Base-by-base conservation (phyloP, 352 stramenopile species). In the Thraustochytrium striatum region DNA sequence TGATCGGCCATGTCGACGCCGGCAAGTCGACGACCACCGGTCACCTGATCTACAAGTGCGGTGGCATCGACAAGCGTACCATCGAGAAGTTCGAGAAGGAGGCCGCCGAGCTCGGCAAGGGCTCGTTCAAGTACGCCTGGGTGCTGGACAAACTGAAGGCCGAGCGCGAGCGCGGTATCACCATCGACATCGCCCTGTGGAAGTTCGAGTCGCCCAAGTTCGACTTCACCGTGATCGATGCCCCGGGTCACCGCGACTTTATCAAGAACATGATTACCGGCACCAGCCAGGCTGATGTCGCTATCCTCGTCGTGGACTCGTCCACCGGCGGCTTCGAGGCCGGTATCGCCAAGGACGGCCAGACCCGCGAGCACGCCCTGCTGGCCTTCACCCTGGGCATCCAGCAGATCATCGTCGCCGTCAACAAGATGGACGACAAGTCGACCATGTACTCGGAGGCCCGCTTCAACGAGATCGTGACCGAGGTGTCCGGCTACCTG, bases 231-330 rank as follows among this genome's bases (percentile, higher is more conserved):
- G 89, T 99, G 70, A 98, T 99, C 86, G 95, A 99, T 90, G 90
- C 93, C 52, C 96, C 96, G 50, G 96, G 95, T 39, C 94, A 99
- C 88, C 89, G 93, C 85, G 94, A 98, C 85, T 99, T 98, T 87
- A 98, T 99, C 87, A 98, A 98, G 92, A 99, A 99, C 87, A 98
- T 98, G 95, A 98, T 99, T 85, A 98, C 94, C 44, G 95, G 95
- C 65, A 97, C 94, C 16, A 97, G 92, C 80, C 95, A 98, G 87
- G 95, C 95, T n/a, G 95, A 99, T 89, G 93, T 94, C 72, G 95
- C 95, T 50, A 87, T 99, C 81, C 86, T 99, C 9, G 91, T 99
- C 33, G 89, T 99, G 35, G 89, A 96, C 82, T 93, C 94, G 16
- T 89, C 86, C 38, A 84, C 92, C 47, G 89, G 89, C 84, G 94